Evolutionary conservation across 176 grass and related monocot species (phyloP).

Genomic region (Triticum turgidum): DNA sequence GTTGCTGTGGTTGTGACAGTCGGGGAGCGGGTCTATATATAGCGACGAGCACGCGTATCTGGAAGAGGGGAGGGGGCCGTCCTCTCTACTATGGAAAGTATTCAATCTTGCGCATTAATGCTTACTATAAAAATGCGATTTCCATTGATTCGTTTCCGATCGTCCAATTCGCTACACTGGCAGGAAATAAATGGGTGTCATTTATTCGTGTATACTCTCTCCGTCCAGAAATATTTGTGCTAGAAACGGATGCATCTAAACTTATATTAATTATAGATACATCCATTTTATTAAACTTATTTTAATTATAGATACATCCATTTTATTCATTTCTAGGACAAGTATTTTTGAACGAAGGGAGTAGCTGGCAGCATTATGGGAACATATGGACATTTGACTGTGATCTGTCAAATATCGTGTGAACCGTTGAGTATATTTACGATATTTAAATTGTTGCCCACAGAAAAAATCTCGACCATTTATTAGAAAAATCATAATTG

Average conservation of each 20-base stretch:
- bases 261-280: no score
- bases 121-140: conserved; percentile 6
- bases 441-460: not conserved
- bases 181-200: not conserved
- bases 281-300: no score
- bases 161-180: not conserved
- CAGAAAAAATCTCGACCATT: not conserved
- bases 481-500: not conserved
- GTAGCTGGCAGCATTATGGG: not conserved
- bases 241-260: no score
- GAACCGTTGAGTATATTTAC: not conserved
- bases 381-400: not conserved
- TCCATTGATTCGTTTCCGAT: not conserved
- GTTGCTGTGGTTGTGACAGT: not conserved
- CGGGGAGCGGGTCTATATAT: conserved; percentile 6
- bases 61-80: not conserved
- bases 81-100: not conserved
- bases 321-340: no score
- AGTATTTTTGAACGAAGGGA: no score
- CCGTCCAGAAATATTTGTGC: no score
- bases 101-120: not conserved
- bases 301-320: no score
- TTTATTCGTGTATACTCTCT: not conserved
- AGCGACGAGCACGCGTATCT: not conserved
- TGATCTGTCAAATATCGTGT: not conserved